Base-by-base conservation (phyloP, 345 rosid species). In the Brassica incana region DNA sequence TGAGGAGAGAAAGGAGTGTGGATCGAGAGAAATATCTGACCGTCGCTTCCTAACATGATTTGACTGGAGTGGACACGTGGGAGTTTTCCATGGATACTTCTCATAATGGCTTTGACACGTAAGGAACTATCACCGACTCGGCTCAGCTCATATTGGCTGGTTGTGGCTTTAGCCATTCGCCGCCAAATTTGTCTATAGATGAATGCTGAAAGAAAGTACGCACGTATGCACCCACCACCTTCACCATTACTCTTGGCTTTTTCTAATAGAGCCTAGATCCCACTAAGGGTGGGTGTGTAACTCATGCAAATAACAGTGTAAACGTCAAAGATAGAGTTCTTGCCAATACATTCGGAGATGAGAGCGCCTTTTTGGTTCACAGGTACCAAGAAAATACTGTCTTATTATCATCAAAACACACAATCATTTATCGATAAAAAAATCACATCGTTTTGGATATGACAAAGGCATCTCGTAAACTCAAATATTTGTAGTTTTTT, bases 21-120 rank as follows among this genome's bases (percentile, higher is more conserved):
- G 43, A 48, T 4, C 8, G 74, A 58, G 52, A 30, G 4, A 64
- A 70, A 70, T 56, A 65, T 76, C 64, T 59, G 80, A 80, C 77
- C 80, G 77, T 80, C 72, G 61, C 62, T 54, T 75, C 56, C 30
- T 73, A 61, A 64, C 36, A 56, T 12, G 52, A 72, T 58, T 52
- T 38, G 72, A 75, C 0, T 38, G 50, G 18, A 15, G 6, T 15
- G 1, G 40, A 56, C 80, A 80, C 80, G 83, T 80, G 59, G 14
- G 62, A 25, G 35, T 65, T 58, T 50, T 56, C 16, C 33, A 65
- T 15, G 16, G 27, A 30, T 75, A 63, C 72, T 76, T 72, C 72
- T 69, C 65, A 58, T 0, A 29, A 29, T 38, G 71, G 66, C 60
- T 36, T 48, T 15, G 40, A 67, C 73, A 78, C 40, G 64, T 45